Evolutionary conservation across 1,284 basidiomycete genomes (phyloP).

Genomic region (Lentinula novae-zelandiae): DNA sequence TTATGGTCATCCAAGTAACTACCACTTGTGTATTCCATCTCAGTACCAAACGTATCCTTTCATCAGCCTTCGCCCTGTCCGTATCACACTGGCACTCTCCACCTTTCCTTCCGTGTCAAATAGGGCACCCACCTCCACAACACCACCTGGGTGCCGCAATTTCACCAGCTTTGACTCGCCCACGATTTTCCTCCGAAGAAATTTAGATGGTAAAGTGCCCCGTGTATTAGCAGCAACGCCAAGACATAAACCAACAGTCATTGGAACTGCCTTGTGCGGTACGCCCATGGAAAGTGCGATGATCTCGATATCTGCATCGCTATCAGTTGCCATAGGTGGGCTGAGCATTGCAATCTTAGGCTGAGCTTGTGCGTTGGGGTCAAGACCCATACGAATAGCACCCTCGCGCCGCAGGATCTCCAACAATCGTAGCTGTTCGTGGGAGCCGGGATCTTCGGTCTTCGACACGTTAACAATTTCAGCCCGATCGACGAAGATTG

Average conservation of each 20-base stretch:
- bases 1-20: background rate
- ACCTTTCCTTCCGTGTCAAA: conserved; percentile 42
- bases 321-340: conserved; percentile 26
- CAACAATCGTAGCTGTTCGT: conserved; percentile 25
- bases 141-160: conserved; percentile 62
- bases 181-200: conserved; percentile 24
- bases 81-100: conserved; percentile 55
- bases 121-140: conserved; percentile 62
- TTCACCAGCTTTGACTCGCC: conserved; percentile 28
- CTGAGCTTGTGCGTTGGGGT: conserved; percentile 56
- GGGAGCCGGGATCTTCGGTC: background rate
- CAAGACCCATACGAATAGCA: conserved; percentile 62
- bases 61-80: conserved; percentile 70
- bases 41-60: conserved; percentile 66
- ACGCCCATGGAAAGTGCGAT: conserved; percentile 71
- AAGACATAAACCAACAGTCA: conserved; percentile 70
- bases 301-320: conserved; percentile 39
- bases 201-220: conserved; percentile 50
- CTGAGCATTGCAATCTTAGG: conserved; percentile 68
- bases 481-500: conserved; percentile 50
- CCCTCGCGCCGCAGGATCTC: conserved; percentile 55
- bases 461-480: conserved; percentile 33
- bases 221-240: conserved; percentile 58
- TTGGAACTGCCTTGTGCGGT: conserved; percentile 68
- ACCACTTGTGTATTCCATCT: conserved; percentile 13